phyloP scores from a whole-genome alignment of 179 eudicot species.

The Carnegiea gigantea region DNA sequence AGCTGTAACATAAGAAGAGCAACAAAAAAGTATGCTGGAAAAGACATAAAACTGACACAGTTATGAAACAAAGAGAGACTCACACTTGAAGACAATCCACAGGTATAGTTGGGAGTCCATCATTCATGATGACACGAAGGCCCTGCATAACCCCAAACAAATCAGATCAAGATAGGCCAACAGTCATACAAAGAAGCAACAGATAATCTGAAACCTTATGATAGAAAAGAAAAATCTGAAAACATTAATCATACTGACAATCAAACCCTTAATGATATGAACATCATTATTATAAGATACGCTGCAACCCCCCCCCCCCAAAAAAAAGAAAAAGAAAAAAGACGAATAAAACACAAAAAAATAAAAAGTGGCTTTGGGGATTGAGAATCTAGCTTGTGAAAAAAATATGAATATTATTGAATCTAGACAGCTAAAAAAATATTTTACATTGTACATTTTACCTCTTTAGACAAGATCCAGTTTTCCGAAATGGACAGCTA shows the following conservation, averaged over 20 bases:
- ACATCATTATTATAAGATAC: neutral
- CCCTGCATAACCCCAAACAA: slow-evolving; percentile 51
- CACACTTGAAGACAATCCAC: slow-evolving; percentile 87
- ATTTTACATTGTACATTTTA: too few species aligned
- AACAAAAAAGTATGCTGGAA: neutral
- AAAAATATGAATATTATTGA: neutral
- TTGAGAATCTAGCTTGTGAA: too few species aligned
- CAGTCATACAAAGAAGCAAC: neutral
- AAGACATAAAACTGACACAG: neutral
- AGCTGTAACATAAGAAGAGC: neutral
- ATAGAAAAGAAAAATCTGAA: neutral
- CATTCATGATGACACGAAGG: slow-evolving; percentile 93
- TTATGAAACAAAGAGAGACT: slow-evolving; percentile 28
- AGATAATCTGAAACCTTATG: neutral
- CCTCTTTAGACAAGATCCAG: too few species aligned
- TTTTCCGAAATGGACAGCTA: too few species aligned
- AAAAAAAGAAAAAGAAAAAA: too few species aligned
- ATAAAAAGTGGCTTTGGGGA: neutral
- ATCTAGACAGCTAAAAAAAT: neutral
- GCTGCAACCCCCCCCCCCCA: too few species aligned
- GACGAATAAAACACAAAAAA: too few species aligned
- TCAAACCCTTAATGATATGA: neutral
- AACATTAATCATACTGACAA: neutral
- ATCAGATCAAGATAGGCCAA: slow-evolving; percentile 14
- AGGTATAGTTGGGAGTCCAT: slow-evolving; percentile 86